These are phyloP conservation scores for Mycena belliarum DNA, from an alignment of 768 basidiomycete species.

Conservation along the genomic window DNA sequence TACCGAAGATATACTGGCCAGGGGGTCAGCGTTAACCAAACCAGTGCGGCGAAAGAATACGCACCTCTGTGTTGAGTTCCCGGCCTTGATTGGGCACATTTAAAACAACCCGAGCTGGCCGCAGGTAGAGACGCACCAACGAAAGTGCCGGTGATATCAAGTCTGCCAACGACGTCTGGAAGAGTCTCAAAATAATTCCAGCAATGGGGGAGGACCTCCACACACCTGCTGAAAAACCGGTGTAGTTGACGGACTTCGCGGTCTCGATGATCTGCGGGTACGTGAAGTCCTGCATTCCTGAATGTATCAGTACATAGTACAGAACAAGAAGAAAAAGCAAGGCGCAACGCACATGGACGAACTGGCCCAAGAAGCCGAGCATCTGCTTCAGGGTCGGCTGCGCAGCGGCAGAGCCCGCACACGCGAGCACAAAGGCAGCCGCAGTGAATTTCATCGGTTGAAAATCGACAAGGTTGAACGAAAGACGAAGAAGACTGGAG, in stretches of 20 bases:
- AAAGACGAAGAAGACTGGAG: too few species aligned
- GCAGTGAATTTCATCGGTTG: too few species aligned
- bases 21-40: too few species aligned
- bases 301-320: too few species aligned
- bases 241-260: slow-evolving; percentile 1
- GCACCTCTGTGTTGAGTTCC: too few species aligned
- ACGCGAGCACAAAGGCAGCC: neutral
- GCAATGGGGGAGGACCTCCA: too few species aligned
- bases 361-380: neutral
- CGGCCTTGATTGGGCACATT: too few species aligned
- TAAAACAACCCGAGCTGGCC: too few species aligned
- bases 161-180: neutral
- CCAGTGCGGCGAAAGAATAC: too few species aligned
- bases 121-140: neutral
- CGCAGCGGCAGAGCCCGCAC: neutral
- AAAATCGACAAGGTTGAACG: too few species aligned
- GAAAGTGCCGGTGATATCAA: slow-evolving; percentile 2
- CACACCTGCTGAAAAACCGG: neutral
- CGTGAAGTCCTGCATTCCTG: slow-evolving; percentile 8
- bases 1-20: too few species aligned
- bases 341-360: neutral
- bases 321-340: neutral
- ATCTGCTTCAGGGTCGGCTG: neutral
- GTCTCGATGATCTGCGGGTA: slow-evolving; percentile 1
- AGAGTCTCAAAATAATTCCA: neutral